A percentile compares a stretch with the other conserved stretches of the same genome.
These are phyloP conservation scores for Pulveroboletus sp. DNA, from an alignment of 768 basidiomycete genomes.

Conservation along the genomic window DNA sequence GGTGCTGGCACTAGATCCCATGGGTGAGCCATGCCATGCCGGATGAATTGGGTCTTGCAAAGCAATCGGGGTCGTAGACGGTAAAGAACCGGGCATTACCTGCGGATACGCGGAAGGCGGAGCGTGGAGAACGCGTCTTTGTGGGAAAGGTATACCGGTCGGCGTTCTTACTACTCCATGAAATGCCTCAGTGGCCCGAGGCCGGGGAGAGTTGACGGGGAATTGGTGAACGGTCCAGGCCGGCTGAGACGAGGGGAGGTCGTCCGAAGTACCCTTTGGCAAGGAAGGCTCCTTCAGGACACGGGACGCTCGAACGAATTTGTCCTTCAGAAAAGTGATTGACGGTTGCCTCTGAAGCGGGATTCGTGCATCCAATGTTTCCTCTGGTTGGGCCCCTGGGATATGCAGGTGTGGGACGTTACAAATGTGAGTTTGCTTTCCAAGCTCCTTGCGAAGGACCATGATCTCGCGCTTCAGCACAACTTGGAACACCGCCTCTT, in stretches of 20 bases:
- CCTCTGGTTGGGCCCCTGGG: background rate
- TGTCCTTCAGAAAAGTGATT: constrained; percentile 1
- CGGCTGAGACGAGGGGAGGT: background rate
- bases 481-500: constrained; percentile 46
- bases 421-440: constrained; percentile 31
- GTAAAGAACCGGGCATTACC: constrained; percentile 25
- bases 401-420: background rate
- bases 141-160: background rate
- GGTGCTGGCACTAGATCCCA: background rate
- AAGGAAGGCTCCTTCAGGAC: background rate
- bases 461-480: constrained; percentile 57
- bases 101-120: constrained; percentile 25
- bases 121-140: constrained; percentile 15
- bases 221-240: background rate
- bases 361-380: background rate
- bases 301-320: background rate
- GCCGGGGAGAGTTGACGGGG: background rate
- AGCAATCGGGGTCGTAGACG: background rate
- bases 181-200: background rate
- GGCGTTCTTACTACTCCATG: background rate
- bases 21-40: background rate
- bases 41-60: background rate
- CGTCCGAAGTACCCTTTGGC: background rate
- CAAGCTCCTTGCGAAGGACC: constrained; percentile 60
- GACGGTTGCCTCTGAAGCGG: background rate